A percentile compares a stretch with the other conserved stretches of the same genome.
phyloP scores from a whole-genome alignment of 2,329 filamentous ascomycete species.

The Penicillium corylophilum region DNA sequence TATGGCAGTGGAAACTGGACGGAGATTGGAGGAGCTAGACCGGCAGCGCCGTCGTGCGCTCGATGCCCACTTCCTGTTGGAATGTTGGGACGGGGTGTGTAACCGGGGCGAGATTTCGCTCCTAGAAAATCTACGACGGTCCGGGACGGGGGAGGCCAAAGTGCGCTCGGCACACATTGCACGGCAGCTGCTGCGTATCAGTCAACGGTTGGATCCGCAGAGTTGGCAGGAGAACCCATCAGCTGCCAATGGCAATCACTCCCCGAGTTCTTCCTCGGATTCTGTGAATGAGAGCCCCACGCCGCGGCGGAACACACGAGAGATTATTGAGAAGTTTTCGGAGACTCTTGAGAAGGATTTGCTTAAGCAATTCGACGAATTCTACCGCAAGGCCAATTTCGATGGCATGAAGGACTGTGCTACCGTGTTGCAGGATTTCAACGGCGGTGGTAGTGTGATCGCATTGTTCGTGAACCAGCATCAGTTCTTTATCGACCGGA shows the following conservation, averaged over 20 bases:
- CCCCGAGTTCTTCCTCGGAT: constrained; percentile 24
- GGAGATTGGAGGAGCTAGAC: constrained; percentile 90
- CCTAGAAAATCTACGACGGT: constrained; percentile 83
- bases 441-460: constrained; percentile 91
- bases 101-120: constrained; percentile 82
- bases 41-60: constrained; percentile 84
- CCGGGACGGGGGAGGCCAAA: constrained; percentile 85
- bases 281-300: constrained; percentile 47
- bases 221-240: constrained; percentile 61
- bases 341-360: constrained; percentile 95
- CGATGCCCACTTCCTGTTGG: constrained; percentile 91
- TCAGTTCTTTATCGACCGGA: constrained; percentile 97
- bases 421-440: constrained; percentile 91
- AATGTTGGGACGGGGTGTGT: constrained; percentile 95
- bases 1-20: constrained; percentile 90
- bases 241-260: constrained; percentile 52
- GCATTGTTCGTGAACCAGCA: constrained; percentile 97
- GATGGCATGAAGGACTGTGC: constrained; percentile 98
- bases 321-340: constrained; percentile 93
- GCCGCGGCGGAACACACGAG: constrained; percentile 65
- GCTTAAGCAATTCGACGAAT: constrained; percentile 94
- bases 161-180: constrained; percentile 92
- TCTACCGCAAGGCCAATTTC: constrained; percentile 91
- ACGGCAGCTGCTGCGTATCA: constrained; percentile 89
- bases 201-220: constrained; percentile 78